Conservation (phyloP, 345 rosid species). For the Hevea brasiliensis region DNA sequence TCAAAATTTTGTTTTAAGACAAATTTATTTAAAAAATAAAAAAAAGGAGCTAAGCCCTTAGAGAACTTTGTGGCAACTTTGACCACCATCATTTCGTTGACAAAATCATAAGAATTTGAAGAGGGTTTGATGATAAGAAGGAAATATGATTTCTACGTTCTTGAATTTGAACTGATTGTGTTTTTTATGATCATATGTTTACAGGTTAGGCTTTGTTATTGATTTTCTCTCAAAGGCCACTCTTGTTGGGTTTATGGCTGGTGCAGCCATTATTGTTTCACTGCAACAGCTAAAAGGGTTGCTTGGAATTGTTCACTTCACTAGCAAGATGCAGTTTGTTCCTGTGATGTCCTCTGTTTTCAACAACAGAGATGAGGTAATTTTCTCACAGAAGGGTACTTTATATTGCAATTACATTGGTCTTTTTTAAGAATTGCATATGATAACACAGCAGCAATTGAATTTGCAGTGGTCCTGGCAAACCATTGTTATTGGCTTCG, state of each 20-base stretch:
- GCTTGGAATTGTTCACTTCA: conserved; percentile 95
- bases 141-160: background rate
- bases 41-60: too few relatives aligned
- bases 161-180: conserved; percentile 4
- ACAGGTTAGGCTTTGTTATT: conserved; percentile 90
- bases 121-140: background rate
- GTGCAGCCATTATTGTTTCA: conserved; percentile 92
- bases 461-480: conserved; percentile 93
- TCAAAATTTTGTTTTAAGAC: too few relatives aligned
- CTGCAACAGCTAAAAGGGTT: conserved; percentile 92
- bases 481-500: conserved; percentile 66
- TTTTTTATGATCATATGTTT: conserved; percentile 8
- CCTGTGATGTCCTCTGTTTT: conserved; percentile 71
- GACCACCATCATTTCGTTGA: background rate
- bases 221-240: conserved; percentile 98
- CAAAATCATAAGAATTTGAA: background rate
- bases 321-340: conserved; percentile 77
- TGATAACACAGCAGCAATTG: background rate
- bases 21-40: too few relatives aligned
- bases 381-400: background rate
- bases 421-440: background rate
- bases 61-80: background rate
- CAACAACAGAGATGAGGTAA: conserved; percentile 63
- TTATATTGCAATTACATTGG: background rate
- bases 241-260: conserved; percentile 93